Conservation (phyloP, 176 grass and related monocot species). For the Phoenix dactylifera region DNA sequence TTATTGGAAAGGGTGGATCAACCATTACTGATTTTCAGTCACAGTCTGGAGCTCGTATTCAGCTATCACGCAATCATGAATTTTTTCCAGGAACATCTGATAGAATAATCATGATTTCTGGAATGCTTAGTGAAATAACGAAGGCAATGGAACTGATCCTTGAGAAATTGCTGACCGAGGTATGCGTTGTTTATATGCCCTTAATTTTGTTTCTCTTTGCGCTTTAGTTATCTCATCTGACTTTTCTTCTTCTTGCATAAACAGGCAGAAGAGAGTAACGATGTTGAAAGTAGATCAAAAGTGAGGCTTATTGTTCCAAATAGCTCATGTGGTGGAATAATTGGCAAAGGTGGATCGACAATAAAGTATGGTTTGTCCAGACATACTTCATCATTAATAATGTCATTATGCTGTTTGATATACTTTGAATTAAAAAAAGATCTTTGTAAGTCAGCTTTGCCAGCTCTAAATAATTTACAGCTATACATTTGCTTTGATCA, state of each 20-base stretch:
- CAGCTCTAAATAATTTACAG: no score
- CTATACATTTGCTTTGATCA: no score
- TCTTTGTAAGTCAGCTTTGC: no score
- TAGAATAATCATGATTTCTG: slow-evolving; percentile 94
- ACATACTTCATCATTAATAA: not conserved
- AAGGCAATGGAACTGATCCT: slow-evolving; percentile 96
- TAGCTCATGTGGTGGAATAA: slow-evolving; percentile 92
- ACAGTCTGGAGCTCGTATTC: slow-evolving; percentile 85
- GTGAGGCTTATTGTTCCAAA: slow-evolving; percentile 87
- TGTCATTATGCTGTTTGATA: no score
- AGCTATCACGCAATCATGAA: slow-evolving; percentile 86
- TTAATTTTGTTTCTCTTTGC: no score
- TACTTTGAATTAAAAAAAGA: no score
- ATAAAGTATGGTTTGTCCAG: slow-evolving; percentile 56
- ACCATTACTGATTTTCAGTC: slow-evolving; percentile 96
- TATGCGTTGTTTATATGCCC: slow-evolving; percentile 1
- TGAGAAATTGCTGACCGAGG: slow-evolving; percentile 80
- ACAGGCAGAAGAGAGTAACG: slow-evolving; percentile 77
- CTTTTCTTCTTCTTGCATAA: slow-evolving; percentile 12
- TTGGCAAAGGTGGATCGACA: slow-evolving; percentile 95
- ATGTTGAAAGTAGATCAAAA: slow-evolving; percentile 79
- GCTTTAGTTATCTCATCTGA: no score
- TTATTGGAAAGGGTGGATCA: slow-evolving; percentile 93
- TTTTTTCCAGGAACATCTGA: slow-evolving; percentile 96
- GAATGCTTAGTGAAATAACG: slow-evolving; percentile 61